Conservation (phyloP, 176 grass and related monocot species). For the Bonia amplexicaulis region DNA sequence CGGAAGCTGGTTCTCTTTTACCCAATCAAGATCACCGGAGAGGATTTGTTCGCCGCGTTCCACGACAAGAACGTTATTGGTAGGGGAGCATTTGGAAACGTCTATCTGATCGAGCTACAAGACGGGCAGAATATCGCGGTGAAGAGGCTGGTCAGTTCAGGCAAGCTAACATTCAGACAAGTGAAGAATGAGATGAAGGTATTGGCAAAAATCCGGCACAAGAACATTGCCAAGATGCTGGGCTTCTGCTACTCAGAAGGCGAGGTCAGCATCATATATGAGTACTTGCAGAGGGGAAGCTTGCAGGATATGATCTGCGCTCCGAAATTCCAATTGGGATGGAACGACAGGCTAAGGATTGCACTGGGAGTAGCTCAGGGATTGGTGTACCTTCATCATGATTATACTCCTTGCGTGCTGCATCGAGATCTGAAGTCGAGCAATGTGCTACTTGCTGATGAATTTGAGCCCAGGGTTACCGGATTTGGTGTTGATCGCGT, state of each 20-base stretch:
- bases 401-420: conserved; percentile 39
- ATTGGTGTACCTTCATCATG: conserved; percentile 59
- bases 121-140: conserved; percentile 45
- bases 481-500: conserved; percentile 51
- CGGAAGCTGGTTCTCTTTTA: conserved; percentile 67
- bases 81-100: conserved; percentile 56
- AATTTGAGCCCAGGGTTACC: conserved; percentile 49
- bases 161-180: conserved; percentile 43
- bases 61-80: conserved; percentile 50
- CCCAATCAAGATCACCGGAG: conserved; percentile 50
- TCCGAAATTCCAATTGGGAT: conserved; percentile 26
- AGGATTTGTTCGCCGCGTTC: conserved; percentile 45
- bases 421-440: conserved; percentile 69
- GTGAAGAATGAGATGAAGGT: conserved; percentile 60
- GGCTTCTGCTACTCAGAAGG: conserved; percentile 55
- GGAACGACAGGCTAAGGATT: conserved; percentile 49
- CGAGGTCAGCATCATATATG: conserved; percentile 52
- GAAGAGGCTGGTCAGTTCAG: conserved; percentile 45
- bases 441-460: conserved; percentile 58
- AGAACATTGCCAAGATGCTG: conserved; percentile 51
- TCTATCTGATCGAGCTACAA: conserved; percentile 33
- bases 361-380: conserved; percentile 57
- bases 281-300: conserved; percentile 50
- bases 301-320: conserved; percentile 44
- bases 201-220: conserved; percentile 63